Percentiles rank a stretch among this genome's conserved stretches.
phyloP scores from a whole-genome alignment of 2,329 filamentous ascomycete species.

The Colletotrichum lentis region DNA sequence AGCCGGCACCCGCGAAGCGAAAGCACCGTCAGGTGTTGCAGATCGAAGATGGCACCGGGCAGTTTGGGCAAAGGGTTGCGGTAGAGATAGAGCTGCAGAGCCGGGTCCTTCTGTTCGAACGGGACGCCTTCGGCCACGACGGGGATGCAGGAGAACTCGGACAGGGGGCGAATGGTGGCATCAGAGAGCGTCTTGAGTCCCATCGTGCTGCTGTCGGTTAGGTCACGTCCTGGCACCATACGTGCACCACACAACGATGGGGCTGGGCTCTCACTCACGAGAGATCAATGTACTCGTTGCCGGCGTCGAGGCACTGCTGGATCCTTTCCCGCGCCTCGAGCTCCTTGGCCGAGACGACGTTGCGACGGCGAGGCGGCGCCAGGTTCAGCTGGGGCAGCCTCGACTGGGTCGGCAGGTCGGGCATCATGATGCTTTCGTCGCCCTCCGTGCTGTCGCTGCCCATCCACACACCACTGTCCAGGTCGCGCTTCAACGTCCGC shows the following conservation, averaged over 20 bases:
- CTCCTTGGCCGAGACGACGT: slow-evolving; percentile 53
- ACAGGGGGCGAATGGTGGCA: slow-evolving; percentile 64
- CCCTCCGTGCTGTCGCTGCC: slow-evolving; percentile 65
- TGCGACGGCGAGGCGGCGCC: slow-evolving; percentile 41
- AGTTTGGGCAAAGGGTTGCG: slow-evolving; percentile 65
- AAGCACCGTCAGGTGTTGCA: slow-evolving; percentile 69
- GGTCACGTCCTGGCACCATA: not conserved
- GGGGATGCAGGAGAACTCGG: slow-evolving; percentile 63
- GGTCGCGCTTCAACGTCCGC: slow-evolving; percentile 64
- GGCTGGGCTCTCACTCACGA: slow-evolving; percentile 58
- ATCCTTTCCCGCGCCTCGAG: slow-evolving; percentile 57
- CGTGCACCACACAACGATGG: no score
- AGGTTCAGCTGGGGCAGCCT: slow-evolving; percentile 52
- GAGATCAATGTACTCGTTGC: slow-evolving; percentile 68
- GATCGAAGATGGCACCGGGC: slow-evolving; percentile 67
- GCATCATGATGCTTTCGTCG: slow-evolving; percentile 49
- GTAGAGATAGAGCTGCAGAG: slow-evolving; percentile 68
- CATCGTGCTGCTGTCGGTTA: slow-evolving; percentile 48
- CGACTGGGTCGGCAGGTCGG: slow-evolving; percentile 46
- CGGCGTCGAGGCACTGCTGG: slow-evolving; percentile 63
- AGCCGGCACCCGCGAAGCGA: slow-evolving; percentile 72
- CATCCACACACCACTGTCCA: slow-evolving; percentile 76
- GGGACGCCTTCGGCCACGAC: slow-evolving; percentile 63
- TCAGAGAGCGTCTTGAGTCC: slow-evolving; percentile 63
- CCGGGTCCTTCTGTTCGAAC: slow-evolving; percentile 66